phyloP scores from a whole-genome alignment of 768 basidiomycete genomes.

The Mycena filopes region DNA sequence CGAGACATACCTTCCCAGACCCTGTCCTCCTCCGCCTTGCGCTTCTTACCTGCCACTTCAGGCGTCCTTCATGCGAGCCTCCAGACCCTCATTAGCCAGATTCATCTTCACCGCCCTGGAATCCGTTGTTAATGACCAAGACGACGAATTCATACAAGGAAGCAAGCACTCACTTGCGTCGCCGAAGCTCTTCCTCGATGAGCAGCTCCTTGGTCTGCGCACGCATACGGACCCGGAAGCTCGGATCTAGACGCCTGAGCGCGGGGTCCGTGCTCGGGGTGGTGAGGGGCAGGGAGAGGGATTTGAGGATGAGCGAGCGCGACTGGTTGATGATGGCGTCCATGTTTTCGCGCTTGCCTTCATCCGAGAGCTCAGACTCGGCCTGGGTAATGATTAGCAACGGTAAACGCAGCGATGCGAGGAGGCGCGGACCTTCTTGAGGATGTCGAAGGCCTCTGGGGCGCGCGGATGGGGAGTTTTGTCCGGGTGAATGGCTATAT shows the following conservation, averaged over 20 bases:
- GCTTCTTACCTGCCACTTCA: conserved; percentile 79
- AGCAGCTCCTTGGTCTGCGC: conserved; percentile 84
- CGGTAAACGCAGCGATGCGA: background rate
- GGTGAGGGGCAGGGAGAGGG: conserved; percentile 67
- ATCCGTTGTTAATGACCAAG: background rate
- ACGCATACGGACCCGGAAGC: conserved; percentile 74
- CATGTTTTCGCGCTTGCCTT: conserved; percentile 81
- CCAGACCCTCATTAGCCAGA: conserved; percentile 89
- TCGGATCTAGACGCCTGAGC: conserved; percentile 63
- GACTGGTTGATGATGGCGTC: conserved; percentile 85
- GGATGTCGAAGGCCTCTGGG: conserved; percentile 91
- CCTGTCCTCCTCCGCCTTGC: conserved; percentile 90
- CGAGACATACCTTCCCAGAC: conserved; percentile 81
- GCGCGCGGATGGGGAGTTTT: conserved; percentile 90
- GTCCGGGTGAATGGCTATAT: conserved; percentile 95
- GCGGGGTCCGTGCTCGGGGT: conserved; percentile 68
- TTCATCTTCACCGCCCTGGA: conserved; percentile 88
- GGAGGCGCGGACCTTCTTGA: conserved; percentile 81
- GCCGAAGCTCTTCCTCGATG: conserved; percentile 89
- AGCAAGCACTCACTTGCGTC: conserved; percentile 76
- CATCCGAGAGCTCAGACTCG: conserved; percentile 83
- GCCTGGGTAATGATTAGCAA: conserved; percentile 59
- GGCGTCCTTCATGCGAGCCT: conserved; percentile 93
- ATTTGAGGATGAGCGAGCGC: conserved; percentile 72
- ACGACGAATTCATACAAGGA: too few relatives aligned